phyloP scores from a whole-genome alignment of 108 stramenopile species.

The Parietichytrium sp. region DNA sequence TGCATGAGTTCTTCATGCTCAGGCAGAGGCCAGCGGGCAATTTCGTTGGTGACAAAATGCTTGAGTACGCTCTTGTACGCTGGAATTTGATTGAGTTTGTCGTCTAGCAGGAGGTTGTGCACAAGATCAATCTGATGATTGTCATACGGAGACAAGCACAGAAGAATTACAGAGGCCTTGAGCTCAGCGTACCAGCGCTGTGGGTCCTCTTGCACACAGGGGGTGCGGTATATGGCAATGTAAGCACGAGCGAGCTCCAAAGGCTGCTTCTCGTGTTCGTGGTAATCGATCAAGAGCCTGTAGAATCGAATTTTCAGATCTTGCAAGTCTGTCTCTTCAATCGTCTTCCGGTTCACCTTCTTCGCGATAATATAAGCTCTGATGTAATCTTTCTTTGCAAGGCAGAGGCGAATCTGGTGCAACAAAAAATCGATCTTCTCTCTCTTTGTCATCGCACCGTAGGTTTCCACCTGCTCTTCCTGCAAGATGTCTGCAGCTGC shows the following conservation, averaged over 20 bases:
- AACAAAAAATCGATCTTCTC: slow-evolving; percentile 98
- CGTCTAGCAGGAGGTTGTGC: slow-evolving; percentile 71
- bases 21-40: not conserved
- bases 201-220: slow-evolving; percentile 58
- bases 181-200: slow-evolving; percentile 74
- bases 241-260: slow-evolving; percentile 86
- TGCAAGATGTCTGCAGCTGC: slow-evolving; percentile 85
- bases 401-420: slow-evolving; percentile 92
- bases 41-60: slow-evolving; percentile 3
- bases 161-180: slow-evolving; percentile 77
- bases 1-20: not conserved
- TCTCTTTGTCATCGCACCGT: slow-evolving; percentile 85
- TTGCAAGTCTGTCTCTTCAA: slow-evolving; percentile 84
- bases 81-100: slow-evolving; percentile 66
- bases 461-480: slow-evolving; percentile 98
- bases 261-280: slow-evolving; percentile 83
- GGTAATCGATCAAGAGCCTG: slow-evolving; percentile 80
- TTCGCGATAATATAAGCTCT: slow-evolving; percentile 88
- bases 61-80: slow-evolving; percentile 5
- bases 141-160: slow-evolving; percentile 73
- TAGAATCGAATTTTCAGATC: slow-evolving; percentile 84
- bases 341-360: slow-evolving; percentile 83
- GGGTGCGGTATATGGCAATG: slow-evolving; percentile 80
- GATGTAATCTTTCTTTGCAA: slow-evolving; percentile 88
- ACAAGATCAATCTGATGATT: slow-evolving; percentile 89